Evolutionary conservation across 805 yeast genomes (phyloP).

Genomic region (Metschnikowia koreensis): DNA sequence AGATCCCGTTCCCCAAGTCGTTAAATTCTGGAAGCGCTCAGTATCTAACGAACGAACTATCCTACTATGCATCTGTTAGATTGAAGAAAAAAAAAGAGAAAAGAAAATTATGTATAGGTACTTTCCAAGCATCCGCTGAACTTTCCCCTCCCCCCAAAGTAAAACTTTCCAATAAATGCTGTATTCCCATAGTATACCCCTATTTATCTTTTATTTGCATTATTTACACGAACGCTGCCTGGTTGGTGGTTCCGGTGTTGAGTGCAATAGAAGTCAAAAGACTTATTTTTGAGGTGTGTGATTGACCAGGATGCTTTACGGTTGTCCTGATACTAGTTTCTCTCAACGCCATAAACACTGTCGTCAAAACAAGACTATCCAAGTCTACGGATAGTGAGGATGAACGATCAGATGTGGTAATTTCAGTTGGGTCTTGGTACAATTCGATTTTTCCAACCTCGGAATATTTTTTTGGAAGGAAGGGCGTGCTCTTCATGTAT

Average conservation of each 20-base stretch:
- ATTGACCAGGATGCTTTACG: conserved; percentile 10
- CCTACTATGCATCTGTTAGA: background rate
- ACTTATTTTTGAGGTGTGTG: conserved; percentile 3
- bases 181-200: background rate
- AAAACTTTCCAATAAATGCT: background rate
- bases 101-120: background rate
- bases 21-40: conserved; percentile 8
- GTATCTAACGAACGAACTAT: background rate
- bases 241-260: background rate
- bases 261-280: conserved; percentile 6
- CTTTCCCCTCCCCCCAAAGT: background rate
- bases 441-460: conserved; percentile 36
- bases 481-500: conserved; percentile 19
- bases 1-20: conserved; percentile 37
- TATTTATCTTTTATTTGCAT: background rate
- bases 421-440: conserved; percentile 29
- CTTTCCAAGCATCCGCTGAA: background rate
- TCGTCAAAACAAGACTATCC: conserved; percentile 32
- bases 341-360: conserved; percentile 31
- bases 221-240: background rate
- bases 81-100: background rate
- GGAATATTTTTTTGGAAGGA: conserved; percentile 36
- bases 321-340: conserved; percentile 29
- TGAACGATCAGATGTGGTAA: conserved; percentile 14
- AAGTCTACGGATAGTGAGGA: conserved; percentile 33